These are phyloP conservation scores for Neoboletus subvelutipes DNA, from an alignment of 768 basidiomycete genomes.

Conservation along the genomic window DNA sequence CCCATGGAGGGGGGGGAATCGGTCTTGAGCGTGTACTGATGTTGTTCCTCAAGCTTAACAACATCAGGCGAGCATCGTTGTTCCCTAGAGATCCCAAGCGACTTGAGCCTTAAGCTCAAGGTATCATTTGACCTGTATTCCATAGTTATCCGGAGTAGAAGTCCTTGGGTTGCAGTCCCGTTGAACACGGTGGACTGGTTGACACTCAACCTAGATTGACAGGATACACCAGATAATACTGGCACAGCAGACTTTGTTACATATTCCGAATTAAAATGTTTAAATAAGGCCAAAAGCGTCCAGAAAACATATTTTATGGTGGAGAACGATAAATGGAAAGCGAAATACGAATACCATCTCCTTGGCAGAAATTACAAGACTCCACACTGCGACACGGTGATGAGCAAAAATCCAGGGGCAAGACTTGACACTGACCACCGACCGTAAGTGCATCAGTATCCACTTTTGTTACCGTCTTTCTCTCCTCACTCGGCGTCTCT, in stretches of 20 bases:
- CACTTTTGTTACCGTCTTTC: slow-evolving; percentile 33
- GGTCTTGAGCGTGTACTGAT: slow-evolving; percentile 94
- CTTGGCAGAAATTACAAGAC: slow-evolving; percentile 19
- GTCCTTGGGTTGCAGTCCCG: neutral
- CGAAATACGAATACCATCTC: slow-evolving; percentile 25
- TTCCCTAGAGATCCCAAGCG: slow-evolving; percentile 98
- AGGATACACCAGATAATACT: slow-evolving; percentile 13
- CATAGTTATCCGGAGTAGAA: neutral
- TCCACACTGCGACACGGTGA: slow-evolving; percentile 12
- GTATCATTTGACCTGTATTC: neutral
- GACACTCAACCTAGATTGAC: slow-evolving; percentile 18
- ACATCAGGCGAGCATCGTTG: slow-evolving; percentile 87
- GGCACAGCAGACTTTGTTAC: slow-evolving; percentile 17
- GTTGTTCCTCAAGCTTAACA: slow-evolving; percentile 96
- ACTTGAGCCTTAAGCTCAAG: slow-evolving; percentile 67
- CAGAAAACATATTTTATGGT: slow-evolving; percentile 22
- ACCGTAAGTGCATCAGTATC: neutral
- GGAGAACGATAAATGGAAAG: slow-evolving; percentile 21
- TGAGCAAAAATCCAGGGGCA: slow-evolving; percentile 4
- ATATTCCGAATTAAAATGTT: slow-evolving; percentile 29
- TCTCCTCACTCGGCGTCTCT: slow-evolving; percentile 60
- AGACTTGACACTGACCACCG: slow-evolving; percentile 15
- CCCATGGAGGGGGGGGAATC: slow-evolving; percentile 97
- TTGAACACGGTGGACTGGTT: slow-evolving; percentile 6
- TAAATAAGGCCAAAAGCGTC: slow-evolving; percentile 19